These are phyloP conservation scores for Globisporangium paddicum DNA, from an alignment of 352 stramenopile species.

Conservation along the genomic window DNA sequence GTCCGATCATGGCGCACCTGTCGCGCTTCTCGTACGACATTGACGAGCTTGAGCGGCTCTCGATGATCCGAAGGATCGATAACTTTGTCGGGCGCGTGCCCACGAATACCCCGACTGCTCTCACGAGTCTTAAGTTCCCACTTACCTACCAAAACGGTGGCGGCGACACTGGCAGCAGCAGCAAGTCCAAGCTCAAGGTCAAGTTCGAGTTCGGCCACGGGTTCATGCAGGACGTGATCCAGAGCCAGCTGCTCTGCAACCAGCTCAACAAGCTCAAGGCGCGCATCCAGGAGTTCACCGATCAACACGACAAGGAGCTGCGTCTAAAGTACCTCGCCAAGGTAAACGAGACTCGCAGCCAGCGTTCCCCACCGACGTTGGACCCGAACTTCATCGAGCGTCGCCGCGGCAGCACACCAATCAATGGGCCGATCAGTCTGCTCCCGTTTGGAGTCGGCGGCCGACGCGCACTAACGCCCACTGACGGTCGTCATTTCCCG, in stretches of 20 bases:
- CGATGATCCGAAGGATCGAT: constrained; percentile 77
- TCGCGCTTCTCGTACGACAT: constrained; percentile 61
- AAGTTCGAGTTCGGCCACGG: constrained; percentile 86
- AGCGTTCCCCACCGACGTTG: constrained; percentile 29
- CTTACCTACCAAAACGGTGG: constrained; percentile 4
- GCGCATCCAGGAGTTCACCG: constrained; percentile 63
- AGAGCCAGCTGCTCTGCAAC: constrained; percentile 73
- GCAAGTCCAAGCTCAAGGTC: constrained; percentile 38
- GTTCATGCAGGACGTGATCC: constrained; percentile 84
- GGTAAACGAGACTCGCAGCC: constrained; percentile 51
- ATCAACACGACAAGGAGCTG: constrained; percentile 72
- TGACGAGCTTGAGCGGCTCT: constrained; percentile 63
- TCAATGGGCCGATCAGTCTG: constrained; percentile 1
- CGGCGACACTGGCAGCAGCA: neutral
- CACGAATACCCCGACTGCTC: constrained; percentile 3
- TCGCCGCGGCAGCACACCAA: constrained; percentile 19
- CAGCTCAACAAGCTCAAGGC: constrained; percentile 79
- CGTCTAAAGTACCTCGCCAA: constrained; percentile 77
- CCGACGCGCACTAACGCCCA: constrained; percentile 13
- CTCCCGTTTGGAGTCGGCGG: neutral
- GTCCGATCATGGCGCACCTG: constrained; percentile 70
- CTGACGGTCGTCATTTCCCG: constrained; percentile 3
- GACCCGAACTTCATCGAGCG: neutral
- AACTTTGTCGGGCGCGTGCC: constrained; percentile 70
- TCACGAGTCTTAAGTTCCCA: constrained; percentile 14